These are phyloP conservation scores for Steccherinum ochraceum DNA, from an alignment of 768 basidiomycete genomes.

Conservation along the genomic window DNA sequence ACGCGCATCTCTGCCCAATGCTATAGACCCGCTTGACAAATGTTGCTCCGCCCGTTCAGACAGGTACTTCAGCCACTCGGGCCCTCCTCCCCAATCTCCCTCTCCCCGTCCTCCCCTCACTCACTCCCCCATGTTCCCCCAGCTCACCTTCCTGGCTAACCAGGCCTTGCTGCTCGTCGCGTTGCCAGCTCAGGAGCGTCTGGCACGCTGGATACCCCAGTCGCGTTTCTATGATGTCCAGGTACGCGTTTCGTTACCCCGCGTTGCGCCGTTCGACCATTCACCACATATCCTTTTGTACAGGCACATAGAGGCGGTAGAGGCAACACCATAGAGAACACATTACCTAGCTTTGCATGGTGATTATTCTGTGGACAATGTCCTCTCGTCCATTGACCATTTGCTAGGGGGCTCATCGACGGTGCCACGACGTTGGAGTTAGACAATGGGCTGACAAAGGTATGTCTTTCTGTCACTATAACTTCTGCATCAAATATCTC, in stretches of 20 bases:
- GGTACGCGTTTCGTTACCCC: constrained; percentile 25
- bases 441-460: constrained; percentile 74
- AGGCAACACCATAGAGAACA: constrained; percentile 70
- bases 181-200: constrained; percentile 11
- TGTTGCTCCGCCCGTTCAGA: not conserved
- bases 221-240: constrained; percentile 43
- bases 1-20: too few species aligned
- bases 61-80: not conserved
- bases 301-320: constrained; percentile 75
- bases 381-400: not conserved
- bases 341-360: constrained; percentile 73
- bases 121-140: constrained; percentile 1
- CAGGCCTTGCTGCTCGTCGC: constrained; percentile 3
- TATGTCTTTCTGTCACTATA: constrained; percentile 18
- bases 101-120: not conserved
- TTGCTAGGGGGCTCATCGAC: constrained; percentile 60
- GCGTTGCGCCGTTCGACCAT: constrained; percentile 6
- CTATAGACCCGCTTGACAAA: too few species aligned
- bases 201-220: constrained; percentile 22
- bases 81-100: not conserved
- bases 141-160: constrained; percentile 2
- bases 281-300: not conserved
- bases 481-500: not conserved
- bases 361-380: constrained; percentile 22
- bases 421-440: constrained; percentile 74